These are phyloP conservation scores for Eucalyptus cloeziana DNA, from an alignment of 345 rosid species.

Conservation along the genomic window DNA sequence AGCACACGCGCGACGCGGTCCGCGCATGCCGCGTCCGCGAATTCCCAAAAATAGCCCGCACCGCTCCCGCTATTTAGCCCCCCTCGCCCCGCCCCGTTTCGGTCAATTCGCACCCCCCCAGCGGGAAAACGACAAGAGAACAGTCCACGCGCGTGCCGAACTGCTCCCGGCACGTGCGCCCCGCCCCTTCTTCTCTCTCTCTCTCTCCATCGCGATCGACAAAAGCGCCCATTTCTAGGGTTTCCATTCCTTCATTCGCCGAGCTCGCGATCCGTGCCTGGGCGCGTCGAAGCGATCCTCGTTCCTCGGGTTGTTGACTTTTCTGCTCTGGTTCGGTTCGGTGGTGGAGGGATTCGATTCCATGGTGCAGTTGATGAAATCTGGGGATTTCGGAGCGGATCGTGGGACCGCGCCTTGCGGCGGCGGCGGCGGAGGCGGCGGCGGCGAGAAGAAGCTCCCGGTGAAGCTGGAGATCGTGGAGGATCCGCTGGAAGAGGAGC, in stretches of 20 bases:
- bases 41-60: background rate
- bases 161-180: background rate
- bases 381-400: constrained; percentile 24
- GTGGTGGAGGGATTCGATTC: background rate
- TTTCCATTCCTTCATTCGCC: background rate
- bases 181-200: background rate
- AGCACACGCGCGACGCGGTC: constrained; percentile 10
- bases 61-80: background rate
- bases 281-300: background rate
- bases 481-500: constrained; percentile 62
- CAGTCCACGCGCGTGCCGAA: background rate
- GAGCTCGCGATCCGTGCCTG: background rate
- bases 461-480: constrained; percentile 91
- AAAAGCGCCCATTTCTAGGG: background rate
- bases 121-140: background rate
- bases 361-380: constrained; percentile 82
- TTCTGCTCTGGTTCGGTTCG: background rate
- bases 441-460: constrained; percentile 37
- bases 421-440: constrained; percentile 25
- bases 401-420: constrained; percentile 9
- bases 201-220: background rate
- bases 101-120: background rate
- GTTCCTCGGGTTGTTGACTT: background rate
- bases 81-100: background rate
- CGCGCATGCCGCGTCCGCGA: constrained; percentile 6